A percentile compares a stretch with the other conserved stretches of the same genome.
These are phyloP conservation scores for Strobilomyces confusus DNA, from an alignment of 768 basidiomycete genomes.

Conservation along the genomic window DNA sequence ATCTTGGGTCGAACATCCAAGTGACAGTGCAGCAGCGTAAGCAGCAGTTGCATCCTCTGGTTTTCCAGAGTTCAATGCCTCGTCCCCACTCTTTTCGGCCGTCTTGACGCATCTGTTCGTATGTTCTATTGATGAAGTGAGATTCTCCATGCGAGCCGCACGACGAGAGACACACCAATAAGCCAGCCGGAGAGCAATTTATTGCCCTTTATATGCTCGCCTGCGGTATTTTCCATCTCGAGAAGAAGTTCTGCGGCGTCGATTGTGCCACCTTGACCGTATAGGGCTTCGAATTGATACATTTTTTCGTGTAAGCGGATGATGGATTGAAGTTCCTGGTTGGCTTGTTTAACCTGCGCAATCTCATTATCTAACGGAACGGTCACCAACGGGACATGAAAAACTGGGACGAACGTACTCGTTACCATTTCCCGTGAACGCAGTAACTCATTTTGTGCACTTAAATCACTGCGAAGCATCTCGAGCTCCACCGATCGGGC, in stretches of 20 bases:
- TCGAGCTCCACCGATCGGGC: no score
- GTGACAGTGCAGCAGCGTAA: not conserved
- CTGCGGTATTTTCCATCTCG: not conserved
- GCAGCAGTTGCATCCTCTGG: not conserved
- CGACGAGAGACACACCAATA: not conserved
- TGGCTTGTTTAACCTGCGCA: not conserved
- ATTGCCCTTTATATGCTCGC: not conserved
- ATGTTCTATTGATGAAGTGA: not conserved
- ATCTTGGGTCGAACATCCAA: not conserved
- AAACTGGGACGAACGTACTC: no score
- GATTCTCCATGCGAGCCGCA: not conserved
- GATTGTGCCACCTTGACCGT: not conserved
- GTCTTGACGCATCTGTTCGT: not conserved
- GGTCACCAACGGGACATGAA: no score
- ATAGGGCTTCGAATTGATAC: not conserved
- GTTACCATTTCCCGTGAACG: no score
- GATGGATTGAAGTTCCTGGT: not conserved
- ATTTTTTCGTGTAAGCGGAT: not conserved
- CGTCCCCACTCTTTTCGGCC: not conserved
- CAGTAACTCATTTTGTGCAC: no score
- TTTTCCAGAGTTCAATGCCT: not conserved
- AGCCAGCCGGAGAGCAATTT: not conserved
- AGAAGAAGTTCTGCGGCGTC: constrained; percentile 1
- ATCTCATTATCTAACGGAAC: not conserved
- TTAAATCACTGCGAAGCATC: no score